Conservation (phyloP, 2,329 filamentous ascomycete species). For the Chrysoporthe puriensis region DNA sequence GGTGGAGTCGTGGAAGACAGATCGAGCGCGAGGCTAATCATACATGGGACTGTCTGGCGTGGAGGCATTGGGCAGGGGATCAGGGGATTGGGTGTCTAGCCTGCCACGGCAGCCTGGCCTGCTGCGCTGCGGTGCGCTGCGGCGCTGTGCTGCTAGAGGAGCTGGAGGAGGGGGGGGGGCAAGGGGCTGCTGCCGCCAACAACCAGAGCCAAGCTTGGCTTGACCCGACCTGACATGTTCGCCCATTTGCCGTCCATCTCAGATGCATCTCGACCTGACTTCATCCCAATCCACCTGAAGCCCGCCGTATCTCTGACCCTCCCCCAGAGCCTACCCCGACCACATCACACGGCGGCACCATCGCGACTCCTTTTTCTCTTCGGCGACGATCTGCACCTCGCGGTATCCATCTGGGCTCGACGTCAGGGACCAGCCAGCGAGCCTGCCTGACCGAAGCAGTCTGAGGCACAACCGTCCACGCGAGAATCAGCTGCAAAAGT, state of each 20-base stretch:
- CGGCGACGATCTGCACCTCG: constrained; percentile 9
- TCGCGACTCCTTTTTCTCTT: constrained; percentile 10
- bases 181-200: constrained; percentile 19
- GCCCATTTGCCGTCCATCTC: constrained; percentile 3
- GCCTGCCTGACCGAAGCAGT: constrained; percentile 23
- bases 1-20: background rate
- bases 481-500: constrained; percentile 30
- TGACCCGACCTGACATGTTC: background rate
- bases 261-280: constrained; percentile 27
- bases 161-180: constrained; percentile 17
- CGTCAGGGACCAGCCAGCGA: constrained; percentile 2
- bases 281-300: constrained; percentile 27
- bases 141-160: background rate
- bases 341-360: constrained; percentile 19
- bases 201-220: constrained; percentile 5
- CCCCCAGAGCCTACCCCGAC: constrained; percentile 17
- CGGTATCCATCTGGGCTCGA: constrained; percentile 14
- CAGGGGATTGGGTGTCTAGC: constrained; percentile 6
- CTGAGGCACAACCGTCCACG: constrained; percentile 24
- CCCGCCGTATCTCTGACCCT: constrained; percentile 23
- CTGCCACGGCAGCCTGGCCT: constrained; percentile 22
- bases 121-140: background rate
- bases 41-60: background rate
- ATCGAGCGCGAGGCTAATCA: background rate
- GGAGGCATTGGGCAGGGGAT: constrained; percentile 15